These are phyloP conservation scores for Septoria linicola DNA, from an alignment of 2,329 filamentous ascomycete genomes.

Conservation along the genomic window DNA sequence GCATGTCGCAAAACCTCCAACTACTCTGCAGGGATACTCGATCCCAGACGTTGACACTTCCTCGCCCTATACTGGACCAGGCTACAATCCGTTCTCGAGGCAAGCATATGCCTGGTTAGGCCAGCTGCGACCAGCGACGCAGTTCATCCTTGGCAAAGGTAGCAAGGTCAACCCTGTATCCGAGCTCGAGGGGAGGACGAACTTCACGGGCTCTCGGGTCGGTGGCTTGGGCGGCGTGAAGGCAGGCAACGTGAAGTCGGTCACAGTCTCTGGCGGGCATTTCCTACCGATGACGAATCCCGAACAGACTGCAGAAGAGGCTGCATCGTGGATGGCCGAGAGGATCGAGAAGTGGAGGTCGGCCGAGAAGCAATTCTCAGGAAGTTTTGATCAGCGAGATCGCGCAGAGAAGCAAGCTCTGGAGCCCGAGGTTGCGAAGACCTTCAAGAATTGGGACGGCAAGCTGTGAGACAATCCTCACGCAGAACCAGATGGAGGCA, in stretches of 20 bases:
- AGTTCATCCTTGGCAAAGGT: slow-evolving; percentile 64
- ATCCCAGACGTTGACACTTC: slow-evolving; percentile 15
- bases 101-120: slow-evolving; percentile 56
- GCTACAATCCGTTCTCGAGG: slow-evolving; percentile 65
- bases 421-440: slow-evolving; percentile 5
- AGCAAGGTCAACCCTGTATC: slow-evolving; percentile 45
- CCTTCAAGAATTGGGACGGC: slow-evolving; percentile 1
- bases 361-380: not conserved
- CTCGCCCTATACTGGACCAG: slow-evolving; percentile 45
- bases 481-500: slow-evolving; percentile 5
- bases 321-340: slow-evolving; percentile 37
- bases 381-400: not conserved
- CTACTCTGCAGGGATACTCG: slow-evolving; percentile 3
- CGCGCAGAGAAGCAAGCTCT: slow-evolving; percentile 5
- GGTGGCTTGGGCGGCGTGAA: slow-evolving; percentile 63
- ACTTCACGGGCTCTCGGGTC: slow-evolving; percentile 48
- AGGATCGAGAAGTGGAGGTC: not conserved
- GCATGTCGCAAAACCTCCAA: not conserved
- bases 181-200: slow-evolving; percentile 60
- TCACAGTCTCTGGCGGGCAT: slow-evolving; percentile 67
- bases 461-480: slow-evolving; percentile 5
- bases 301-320: slow-evolving; percentile 57
- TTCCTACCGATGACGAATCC: slow-evolving; percentile 77
- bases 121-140: slow-evolving; percentile 58
- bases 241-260: slow-evolving; percentile 63